A percentile compares a stretch with the other conserved stretches of the same genome.
These are phyloP conservation scores for Cercospora nicotianae DNA, from an alignment of 2,329 filamentous ascomycete species.

Conservation along the genomic window DNA sequence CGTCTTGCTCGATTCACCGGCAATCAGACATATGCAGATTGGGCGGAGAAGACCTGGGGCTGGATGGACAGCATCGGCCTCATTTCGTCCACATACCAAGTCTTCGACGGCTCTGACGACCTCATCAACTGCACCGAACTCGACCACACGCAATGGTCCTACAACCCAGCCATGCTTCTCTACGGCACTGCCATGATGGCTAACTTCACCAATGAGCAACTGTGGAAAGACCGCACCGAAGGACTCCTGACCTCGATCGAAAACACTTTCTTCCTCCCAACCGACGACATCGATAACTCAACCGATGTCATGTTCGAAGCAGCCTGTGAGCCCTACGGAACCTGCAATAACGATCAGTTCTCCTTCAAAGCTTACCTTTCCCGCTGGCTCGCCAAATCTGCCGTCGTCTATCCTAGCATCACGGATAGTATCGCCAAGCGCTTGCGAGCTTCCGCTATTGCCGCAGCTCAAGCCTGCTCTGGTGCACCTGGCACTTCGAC, in stretches of 20 bases:
- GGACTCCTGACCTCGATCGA: constrained; percentile 58
- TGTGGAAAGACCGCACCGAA: constrained; percentile 60
- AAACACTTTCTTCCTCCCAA: constrained; percentile 56
- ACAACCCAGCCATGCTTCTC: constrained; percentile 58
- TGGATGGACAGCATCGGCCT: constrained; percentile 53
- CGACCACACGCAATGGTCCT: constrained; percentile 58
- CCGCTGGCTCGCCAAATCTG: constrained; percentile 59
- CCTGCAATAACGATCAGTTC: constrained; percentile 70
- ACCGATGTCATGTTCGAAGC: constrained; percentile 63
- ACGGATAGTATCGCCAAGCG: constrained; percentile 41
- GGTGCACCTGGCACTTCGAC: constrained; percentile 43
- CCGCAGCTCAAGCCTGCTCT: constrained; percentile 47
- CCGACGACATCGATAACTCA: constrained; percentile 40
- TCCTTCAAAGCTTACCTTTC: constrained; percentile 75
- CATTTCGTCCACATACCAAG: constrained; percentile 51
- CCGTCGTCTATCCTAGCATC: constrained; percentile 47
- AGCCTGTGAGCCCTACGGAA: constrained; percentile 61
- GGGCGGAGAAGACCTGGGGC: constrained; percentile 68
- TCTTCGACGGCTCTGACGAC: constrained; percentile 58
- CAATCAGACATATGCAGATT: constrained; percentile 74
- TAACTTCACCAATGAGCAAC: constrained; percentile 48
- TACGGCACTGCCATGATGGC: constrained; percentile 59
- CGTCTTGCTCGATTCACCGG: constrained; percentile 75
- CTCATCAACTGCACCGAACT: constrained; percentile 52
- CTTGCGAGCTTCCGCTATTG: constrained; percentile 44